Evolutionary conservation across 2,329 filamentous ascomycete species (phyloP), one percentile per base, ranked within the genome.

Genomic region (Aspergillus phoenicis): DNA sequence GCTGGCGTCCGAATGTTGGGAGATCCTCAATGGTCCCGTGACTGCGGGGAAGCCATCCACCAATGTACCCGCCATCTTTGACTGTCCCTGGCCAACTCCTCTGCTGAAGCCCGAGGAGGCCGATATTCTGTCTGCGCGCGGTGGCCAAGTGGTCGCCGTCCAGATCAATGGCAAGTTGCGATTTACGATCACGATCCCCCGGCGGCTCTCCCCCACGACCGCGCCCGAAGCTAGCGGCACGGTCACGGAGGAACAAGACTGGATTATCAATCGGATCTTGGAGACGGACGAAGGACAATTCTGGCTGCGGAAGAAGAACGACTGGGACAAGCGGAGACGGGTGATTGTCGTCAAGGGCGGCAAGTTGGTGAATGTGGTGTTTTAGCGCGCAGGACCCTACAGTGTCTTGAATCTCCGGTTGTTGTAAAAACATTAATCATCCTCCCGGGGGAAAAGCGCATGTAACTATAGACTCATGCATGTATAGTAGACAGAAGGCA

Each of bases 1-100:
- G 0, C 87, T 95, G 61, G 84, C 91, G 1, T 91, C 94, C 67
- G 91, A 96, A 77, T 91, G 87, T 74, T 96, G 91, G 91, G 82
- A 84, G 63, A 69, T 84, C 2, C 80, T 93, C 3, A 71, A 76
- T 58, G 64, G 64, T n/a, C 54, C 66, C 26, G 56, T 70, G n/a
- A 20, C 70, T 2, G 30, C n/a, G 22, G 20, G 51, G 24, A 30
- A 58, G 13, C 41, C 47, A 13, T 5, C 30, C 28, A 41, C 48
- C n/a, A 59, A 24, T 52, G 38, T 68, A 2, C 70, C 71, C 20
- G 68, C 77, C 2, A 77, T 86, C 43, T 82, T 84, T 54, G 71
- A 75, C 1, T 72, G 74, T 6, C 70, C 78, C 0, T 95, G 91
- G 79, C 91, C 90, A 0, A 71, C 78, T 2, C 64, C 71, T 1